Percentiles rank a stretch among this genome's conserved stretches.
phyloP scores from a whole-genome alignment of 495 filamentous ascomycete species.

The Pseudoneurospora amorphoporcata region DNA sequence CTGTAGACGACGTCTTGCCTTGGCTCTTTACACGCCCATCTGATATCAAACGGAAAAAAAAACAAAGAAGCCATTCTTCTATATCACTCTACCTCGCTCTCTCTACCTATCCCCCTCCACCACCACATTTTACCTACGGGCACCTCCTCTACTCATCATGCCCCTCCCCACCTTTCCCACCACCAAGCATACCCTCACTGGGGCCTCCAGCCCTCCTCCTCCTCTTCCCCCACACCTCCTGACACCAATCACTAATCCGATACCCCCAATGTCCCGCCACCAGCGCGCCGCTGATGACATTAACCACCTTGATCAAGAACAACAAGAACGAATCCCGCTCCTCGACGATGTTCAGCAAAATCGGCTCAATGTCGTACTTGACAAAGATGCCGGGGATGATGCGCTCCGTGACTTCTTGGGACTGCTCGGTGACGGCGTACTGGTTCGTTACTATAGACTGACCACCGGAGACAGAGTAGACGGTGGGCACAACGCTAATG shows the following conservation, averaged over 20 bases:
- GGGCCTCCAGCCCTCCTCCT: slow-evolving; percentile 31
- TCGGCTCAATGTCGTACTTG: slow-evolving; percentile 98
- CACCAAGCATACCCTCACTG: slow-evolving; percentile 51
- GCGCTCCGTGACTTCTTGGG: slow-evolving; percentile 53
- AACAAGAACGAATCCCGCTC: slow-evolving; percentile 61
- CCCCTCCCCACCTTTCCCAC: slow-evolving; percentile 6
- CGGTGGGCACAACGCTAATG: slow-evolving; percentile 91
- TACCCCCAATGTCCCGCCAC: slow-evolving; percentile 54
- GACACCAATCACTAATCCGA: slow-evolving; percentile 41
- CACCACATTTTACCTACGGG: neutral
- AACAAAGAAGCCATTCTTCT: neutral
- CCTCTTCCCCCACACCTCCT: slow-evolving; percentile 37
- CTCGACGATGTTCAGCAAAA: slow-evolving; percentile 76
- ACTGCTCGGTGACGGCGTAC: slow-evolving; percentile 90
- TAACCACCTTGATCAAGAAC: slow-evolving; percentile 63
- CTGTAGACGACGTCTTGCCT: neutral
- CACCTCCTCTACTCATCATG: neutral
- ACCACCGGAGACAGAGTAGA: slow-evolving; percentile 58
- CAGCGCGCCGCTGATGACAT: slow-evolving; percentile 49
- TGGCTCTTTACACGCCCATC: neutral
- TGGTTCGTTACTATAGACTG: slow-evolving; percentile 84
- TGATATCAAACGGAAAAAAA: neutral
- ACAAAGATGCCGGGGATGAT: slow-evolving; percentile 88
- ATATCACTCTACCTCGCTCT: neutral
- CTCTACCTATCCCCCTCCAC: neutral